phyloP scores from a whole-genome alignment of 495 filamentous ascomycete species.

The Neurospora discreta region DNA sequence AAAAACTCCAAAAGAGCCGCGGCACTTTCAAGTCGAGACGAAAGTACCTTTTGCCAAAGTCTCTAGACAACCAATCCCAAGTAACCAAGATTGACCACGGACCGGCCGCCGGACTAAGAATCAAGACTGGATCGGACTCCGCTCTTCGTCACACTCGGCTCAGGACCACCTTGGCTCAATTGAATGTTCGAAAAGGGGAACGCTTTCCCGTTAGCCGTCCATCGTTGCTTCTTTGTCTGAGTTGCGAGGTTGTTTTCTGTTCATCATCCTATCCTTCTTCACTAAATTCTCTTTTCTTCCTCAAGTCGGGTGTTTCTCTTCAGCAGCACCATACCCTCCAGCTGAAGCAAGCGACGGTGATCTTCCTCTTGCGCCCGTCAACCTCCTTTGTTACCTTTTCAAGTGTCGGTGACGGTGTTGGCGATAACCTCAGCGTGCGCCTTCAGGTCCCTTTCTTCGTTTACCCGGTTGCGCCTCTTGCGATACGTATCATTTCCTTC shows the following conservation, averaged over 20 bases:
- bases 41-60: neutral
- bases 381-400: neutral
- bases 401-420: conserved; percentile 2
- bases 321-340: neutral
- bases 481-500: neutral
- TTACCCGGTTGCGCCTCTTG: neutral
- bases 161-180: conserved; percentile 1
- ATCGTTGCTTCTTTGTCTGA: neutral
- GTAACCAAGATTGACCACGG: neutral
- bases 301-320: neutral
- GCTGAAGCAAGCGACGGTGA: neutral
- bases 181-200: conserved; percentile 13
- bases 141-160: conserved; percentile 14
- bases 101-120: neutral
- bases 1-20: neutral
- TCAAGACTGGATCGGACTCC: neutral
- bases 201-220: neutral
- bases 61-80: neutral
- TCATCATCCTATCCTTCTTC: no score
- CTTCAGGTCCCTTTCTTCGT: neutral
- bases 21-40: neutral
- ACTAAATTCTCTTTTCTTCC: conserved; percentile 1
- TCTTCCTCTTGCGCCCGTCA: neutral
- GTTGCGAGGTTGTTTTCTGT: neutral
- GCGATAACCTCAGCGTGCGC: neutral